A percentile compares a stretch with the other conserved stretches of the same genome.
phyloP scores from a whole-genome alignment of 2,329 filamentous ascomycete species.

The Aspergillus arachidicola region DNA sequence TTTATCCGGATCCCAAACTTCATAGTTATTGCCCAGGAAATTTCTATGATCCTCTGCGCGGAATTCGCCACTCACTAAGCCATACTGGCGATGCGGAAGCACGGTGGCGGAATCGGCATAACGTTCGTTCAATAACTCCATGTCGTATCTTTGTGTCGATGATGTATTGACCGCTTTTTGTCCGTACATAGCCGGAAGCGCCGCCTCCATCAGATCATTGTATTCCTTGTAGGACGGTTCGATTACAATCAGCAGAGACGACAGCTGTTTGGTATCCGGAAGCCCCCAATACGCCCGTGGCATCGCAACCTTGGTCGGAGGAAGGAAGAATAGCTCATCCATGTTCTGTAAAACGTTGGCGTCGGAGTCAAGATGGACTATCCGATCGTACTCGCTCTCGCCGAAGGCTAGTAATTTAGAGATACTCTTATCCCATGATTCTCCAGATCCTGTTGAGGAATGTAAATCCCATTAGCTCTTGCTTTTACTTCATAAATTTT shows the following conservation, averaged over 20 bases:
- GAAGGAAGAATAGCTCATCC: constrained; percentile 72
- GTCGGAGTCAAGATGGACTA: constrained; percentile 66
- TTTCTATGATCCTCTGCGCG: constrained; percentile 54
- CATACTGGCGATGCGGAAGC: constrained; percentile 66
- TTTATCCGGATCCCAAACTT: constrained; percentile 61
- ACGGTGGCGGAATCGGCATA: constrained; percentile 62
- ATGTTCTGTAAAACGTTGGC: constrained; percentile 63
- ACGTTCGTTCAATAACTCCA: constrained; percentile 68
- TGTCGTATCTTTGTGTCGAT: constrained; percentile 54
- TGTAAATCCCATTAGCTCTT: not conserved
- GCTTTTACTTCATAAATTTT: not conserved
- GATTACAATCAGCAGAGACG: constrained; percentile 64
- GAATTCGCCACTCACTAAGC: constrained; percentile 65
- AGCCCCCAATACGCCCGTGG: constrained; percentile 72
- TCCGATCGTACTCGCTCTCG: constrained; percentile 63
- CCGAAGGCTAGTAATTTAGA: constrained; percentile 72
- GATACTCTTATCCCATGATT: constrained; percentile 65
- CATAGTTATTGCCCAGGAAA: constrained; percentile 55
- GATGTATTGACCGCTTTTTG: constrained; percentile 28
- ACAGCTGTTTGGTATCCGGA: constrained; percentile 56
- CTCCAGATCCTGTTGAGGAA: constrained; percentile 30
- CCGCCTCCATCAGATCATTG: constrained; percentile 30
- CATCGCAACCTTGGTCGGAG: constrained; percentile 64
- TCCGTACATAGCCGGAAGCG: constrained; percentile 29
- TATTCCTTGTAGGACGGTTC: constrained; percentile 59